These are phyloP conservation scores for Candida gigantensis DNA, from an alignment of 1,139 yeast species.

Conservation along the genomic window DNA sequence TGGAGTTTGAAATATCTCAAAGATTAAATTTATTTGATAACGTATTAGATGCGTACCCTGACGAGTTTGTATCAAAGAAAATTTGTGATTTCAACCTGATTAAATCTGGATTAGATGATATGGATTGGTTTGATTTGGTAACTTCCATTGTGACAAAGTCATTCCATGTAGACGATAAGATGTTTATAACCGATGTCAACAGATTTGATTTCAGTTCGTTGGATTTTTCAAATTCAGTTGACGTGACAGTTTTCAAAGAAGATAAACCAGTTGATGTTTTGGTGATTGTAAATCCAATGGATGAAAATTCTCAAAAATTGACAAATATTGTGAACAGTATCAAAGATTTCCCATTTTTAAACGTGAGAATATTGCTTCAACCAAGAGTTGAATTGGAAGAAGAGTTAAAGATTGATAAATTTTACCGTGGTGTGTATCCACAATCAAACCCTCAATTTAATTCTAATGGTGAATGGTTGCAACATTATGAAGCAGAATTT, in stretches of 20 bases:
- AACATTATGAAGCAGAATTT: constrained; percentile 14
- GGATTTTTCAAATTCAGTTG: constrained; percentile 32
- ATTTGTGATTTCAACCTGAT: constrained; percentile 23
- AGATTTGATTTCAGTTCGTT: constrained; percentile 46
- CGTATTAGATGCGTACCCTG: constrained; percentile 33
- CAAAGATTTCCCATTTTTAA: constrained; percentile 43
- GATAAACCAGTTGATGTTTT: constrained; percentile 49
- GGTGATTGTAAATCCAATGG: constrained; percentile 70
- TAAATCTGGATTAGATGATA: constrained; percentile 8
- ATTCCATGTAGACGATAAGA: constrained; percentile 41
- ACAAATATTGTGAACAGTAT: constrained; percentile 52
- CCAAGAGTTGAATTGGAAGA: constrained; percentile 46
- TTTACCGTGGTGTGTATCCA: constrained; percentile 54
- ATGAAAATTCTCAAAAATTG: constrained; percentile 65
- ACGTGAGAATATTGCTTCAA: constrained; percentile 56
- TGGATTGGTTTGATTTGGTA: constrained; percentile 53
- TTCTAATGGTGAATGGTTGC: constrained; percentile 30
- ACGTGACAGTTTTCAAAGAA: constrained; percentile 23
- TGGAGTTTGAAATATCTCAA: constrained; percentile 38
- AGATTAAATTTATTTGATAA: constrained; percentile 33
- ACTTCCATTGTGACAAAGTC: constrained; percentile 47
- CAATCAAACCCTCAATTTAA: constrained; percentile 40
- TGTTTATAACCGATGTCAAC: constrained; percentile 38
- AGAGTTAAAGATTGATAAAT: constrained; percentile 54
- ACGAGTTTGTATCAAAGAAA: constrained; percentile 22